phyloP scores from a whole-genome alignment of 305 asterid genomes.

The Fraxinus platypoda region DNA sequence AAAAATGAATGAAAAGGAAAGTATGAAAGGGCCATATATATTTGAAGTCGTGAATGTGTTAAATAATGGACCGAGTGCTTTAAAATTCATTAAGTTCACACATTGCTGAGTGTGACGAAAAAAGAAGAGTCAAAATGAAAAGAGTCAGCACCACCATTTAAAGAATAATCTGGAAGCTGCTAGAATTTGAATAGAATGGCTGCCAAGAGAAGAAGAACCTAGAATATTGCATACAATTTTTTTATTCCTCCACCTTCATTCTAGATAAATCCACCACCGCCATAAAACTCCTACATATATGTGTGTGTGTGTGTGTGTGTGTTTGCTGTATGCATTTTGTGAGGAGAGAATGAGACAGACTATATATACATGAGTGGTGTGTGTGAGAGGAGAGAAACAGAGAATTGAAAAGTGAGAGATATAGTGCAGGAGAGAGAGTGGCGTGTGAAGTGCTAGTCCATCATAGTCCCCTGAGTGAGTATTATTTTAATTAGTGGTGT shows the following conservation, averaged over 20 bases:
- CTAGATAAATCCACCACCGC: background rate
- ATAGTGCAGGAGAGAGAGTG: background rate
- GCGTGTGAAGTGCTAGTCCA: background rate
- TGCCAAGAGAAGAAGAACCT: background rate
- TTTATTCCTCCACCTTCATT: background rate
- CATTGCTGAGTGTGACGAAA: background rate
- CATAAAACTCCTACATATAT: background rate
- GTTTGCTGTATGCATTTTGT: background rate
- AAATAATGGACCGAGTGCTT: background rate
- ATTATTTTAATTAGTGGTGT: background rate
- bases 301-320: background rate
- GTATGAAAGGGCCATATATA: background rate
- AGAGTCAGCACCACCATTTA: too few relatives aligned
- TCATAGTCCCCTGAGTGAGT: background rate
- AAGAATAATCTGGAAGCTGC: background rate
- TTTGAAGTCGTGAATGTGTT: background rate
- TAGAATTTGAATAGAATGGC: background rate
- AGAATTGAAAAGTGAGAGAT: background rate
- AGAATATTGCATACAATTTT: background rate
- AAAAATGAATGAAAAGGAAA: background rate
- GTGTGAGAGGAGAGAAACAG: background rate
- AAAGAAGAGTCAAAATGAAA: too few relatives aligned
- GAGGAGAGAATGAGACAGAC: background rate
- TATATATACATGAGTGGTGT: background rate
- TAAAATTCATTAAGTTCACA: background rate